Conservation (phyloP, 306 rosid genomes). For the Inga leiocalycina region DNA sequence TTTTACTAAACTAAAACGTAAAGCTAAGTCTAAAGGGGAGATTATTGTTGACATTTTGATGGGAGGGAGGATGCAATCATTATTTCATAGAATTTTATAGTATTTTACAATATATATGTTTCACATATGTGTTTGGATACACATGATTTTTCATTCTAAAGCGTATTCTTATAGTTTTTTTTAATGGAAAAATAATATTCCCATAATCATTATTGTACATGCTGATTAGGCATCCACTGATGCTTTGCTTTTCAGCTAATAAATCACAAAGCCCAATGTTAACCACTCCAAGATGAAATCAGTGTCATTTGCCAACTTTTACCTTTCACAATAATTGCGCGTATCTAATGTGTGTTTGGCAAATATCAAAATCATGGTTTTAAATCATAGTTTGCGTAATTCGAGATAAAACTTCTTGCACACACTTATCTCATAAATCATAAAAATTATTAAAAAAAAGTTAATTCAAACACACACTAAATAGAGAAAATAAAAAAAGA, state of each 20-base stretch:
- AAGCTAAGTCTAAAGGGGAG: constrained; percentile 34
- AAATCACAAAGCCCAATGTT: not conserved
- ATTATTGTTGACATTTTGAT: constrained; percentile 44
- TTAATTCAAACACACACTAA: too few species aligned
- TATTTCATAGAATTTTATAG: constrained; percentile 8
- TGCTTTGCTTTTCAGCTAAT: constrained; percentile 28
- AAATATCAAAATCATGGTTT: too few species aligned
- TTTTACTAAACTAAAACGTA: constrained; percentile 43
- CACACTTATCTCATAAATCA: too few species aligned
- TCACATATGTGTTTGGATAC: constrained; percentile 12
- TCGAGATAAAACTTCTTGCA: too few species aligned
- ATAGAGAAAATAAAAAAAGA: too few species aligned
- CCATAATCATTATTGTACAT: constrained; percentile 9
- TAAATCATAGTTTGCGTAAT: too few species aligned
- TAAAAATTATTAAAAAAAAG: too few species aligned
- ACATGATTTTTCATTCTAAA: constrained; percentile 16
- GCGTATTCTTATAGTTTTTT: not conserved
- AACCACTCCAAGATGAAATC: not conserved
- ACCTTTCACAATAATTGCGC: not conserved
- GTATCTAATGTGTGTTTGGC: too few species aligned
- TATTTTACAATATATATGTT: not conserved
- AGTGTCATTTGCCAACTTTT: not conserved
- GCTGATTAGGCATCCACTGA: constrained; percentile 46
- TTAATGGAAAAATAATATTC: not conserved
- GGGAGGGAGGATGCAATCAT: constrained; percentile 24